Percentiles rank a stretch among this genome's conserved stretches.
Conservation (phyloP, 1,139 yeast species). For the Yamadazyma siamensis region DNA sequence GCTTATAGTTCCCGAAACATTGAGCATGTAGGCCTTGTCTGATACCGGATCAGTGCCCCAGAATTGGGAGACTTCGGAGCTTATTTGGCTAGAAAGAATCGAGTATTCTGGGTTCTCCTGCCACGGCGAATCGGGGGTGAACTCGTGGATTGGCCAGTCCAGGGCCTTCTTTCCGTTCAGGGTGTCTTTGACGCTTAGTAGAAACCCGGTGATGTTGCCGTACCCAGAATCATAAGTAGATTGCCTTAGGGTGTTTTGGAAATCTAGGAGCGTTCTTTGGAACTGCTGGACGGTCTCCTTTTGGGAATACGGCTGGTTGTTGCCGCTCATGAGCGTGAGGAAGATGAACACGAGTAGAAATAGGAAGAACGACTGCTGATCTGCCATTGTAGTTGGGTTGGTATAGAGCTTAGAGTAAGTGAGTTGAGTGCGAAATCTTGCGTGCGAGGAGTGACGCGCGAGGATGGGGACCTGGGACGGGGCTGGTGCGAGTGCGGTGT, state of each 20-base stretch:
- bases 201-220: constrained; percentile 73
- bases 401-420: background rate
- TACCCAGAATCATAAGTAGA: constrained; percentile 53
- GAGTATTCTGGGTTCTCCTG: constrained; percentile 51
- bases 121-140: constrained; percentile 44
- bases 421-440: background rate
- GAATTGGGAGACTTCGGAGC: constrained; percentile 39
- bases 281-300: constrained; percentile 24
- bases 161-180: constrained; percentile 37
- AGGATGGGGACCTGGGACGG: background rate
- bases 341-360: constrained; percentile 37
- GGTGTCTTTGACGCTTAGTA: constrained; percentile 58
- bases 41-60: constrained; percentile 50
- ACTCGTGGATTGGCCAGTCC: constrained; percentile 57
- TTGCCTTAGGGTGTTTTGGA: constrained; percentile 30
- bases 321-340: constrained; percentile 27
- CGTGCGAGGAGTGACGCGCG: constrained; percentile 1
- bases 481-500: constrained; percentile 1
- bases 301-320: constrained; percentile 28
- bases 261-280: constrained; percentile 29
- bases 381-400: constrained; percentile 25
- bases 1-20: constrained; percentile 43
- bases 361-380: constrained; percentile 36
- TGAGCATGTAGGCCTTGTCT: constrained; percentile 40
- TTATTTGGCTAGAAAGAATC: constrained; percentile 58